phyloP scores from a whole-genome alignment of 805 yeast species.

The Starmerella bombicola region DNA sequence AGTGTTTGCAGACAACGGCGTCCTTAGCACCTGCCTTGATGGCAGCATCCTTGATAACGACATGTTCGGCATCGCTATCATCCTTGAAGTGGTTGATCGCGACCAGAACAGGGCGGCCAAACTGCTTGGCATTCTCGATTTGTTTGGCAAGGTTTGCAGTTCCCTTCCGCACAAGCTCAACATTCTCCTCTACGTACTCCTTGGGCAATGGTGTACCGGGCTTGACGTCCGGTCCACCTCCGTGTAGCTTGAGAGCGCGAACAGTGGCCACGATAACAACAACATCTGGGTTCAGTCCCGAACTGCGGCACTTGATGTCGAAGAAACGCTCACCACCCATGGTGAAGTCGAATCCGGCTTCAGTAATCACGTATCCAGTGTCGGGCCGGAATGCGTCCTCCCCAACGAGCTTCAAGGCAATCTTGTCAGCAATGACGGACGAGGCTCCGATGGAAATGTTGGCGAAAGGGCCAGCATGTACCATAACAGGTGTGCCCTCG shows the following conservation, averaged over 20 bases:
- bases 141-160: slow-evolving; percentile 85
- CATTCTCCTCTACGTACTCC: slow-evolving; percentile 72
- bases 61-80: slow-evolving; percentile 71
- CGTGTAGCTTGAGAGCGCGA: slow-evolving; percentile 88
- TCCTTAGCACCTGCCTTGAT: slow-evolving; percentile 80
- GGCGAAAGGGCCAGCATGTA: slow-evolving; percentile 98
- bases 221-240: slow-evolving; percentile 93
- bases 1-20: slow-evolving; percentile 83
- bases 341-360: slow-evolving; percentile 96
- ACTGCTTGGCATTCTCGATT: slow-evolving; percentile 70
- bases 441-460: slow-evolving; percentile 95
- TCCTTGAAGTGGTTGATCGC: slow-evolving; percentile 82
- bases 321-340: slow-evolving; percentile 98
- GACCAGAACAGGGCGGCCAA: slow-evolving; percentile 86
- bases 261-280: slow-evolving; percentile 93
- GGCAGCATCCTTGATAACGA: slow-evolving; percentile 65
- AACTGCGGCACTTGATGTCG: slow-evolving; percentile 90
- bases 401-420: slow-evolving; percentile 85
- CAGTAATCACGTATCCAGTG: slow-evolving; percentile 82
- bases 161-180: slow-evolving; percentile 64
- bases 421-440: slow-evolving; percentile 83
- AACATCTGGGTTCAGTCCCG: slow-evolving; percentile 78
- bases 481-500: slow-evolving; percentile 95
- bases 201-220: slow-evolving; percentile 81
- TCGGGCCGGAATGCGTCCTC: slow-evolving; percentile 32